These are phyloP conservation scores for Fusarium secorum DNA, from an alignment of 2,329 filamentous ascomycete genomes.

Conservation along the genomic window DNA sequence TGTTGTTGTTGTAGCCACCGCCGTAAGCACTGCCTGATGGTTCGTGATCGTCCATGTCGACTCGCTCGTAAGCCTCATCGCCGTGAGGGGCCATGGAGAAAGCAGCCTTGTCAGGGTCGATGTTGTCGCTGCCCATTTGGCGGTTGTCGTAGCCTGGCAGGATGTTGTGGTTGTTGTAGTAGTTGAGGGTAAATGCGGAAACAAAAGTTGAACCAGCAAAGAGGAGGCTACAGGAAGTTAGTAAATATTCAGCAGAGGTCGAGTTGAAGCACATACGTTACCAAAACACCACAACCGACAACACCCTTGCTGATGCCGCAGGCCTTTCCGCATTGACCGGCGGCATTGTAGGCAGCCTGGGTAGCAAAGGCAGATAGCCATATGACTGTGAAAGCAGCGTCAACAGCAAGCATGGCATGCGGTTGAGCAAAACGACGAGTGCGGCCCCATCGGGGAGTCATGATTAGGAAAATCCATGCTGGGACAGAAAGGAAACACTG, in stretches of 20 bases:
- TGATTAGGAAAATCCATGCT: conserved; percentile 70
- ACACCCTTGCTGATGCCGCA: conserved; percentile 70
- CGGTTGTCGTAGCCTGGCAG: conserved; percentile 68
- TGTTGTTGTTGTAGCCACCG: conserved; percentile 46
- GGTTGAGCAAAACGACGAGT: conserved; percentile 69
- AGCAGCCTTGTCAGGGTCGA: conserved; percentile 73
- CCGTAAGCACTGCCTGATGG: conserved; percentile 31
- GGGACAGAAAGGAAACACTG: conserved; percentile 72
- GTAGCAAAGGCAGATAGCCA: conserved; percentile 74
- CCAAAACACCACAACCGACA: conserved; percentile 68
- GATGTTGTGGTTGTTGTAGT: conserved; percentile 68
- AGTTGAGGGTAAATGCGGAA: conserved; percentile 67
- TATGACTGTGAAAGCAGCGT: conserved; percentile 65
- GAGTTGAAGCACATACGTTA: conserved; percentile 58
- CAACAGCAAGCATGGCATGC: conserved; percentile 66
- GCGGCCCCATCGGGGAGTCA: conserved; percentile 69
- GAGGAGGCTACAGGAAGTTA: conserved; percentile 56
- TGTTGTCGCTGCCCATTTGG: conserved; percentile 57
- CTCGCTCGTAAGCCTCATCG: conserved; percentile 70
- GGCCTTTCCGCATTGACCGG: conserved; percentile 60
- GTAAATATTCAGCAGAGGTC: neutral
- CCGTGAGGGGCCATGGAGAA: conserved; percentile 73
- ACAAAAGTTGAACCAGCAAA: conserved; percentile 63
- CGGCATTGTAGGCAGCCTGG: conserved; percentile 69
- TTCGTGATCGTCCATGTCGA: conserved; percentile 65